Percentiles rank a stretch among this genome's conserved stretches.
phyloP scores from a whole-genome alignment of 2,329 filamentous ascomycete genomes.

The Rutstroemia sp. region DNA sequence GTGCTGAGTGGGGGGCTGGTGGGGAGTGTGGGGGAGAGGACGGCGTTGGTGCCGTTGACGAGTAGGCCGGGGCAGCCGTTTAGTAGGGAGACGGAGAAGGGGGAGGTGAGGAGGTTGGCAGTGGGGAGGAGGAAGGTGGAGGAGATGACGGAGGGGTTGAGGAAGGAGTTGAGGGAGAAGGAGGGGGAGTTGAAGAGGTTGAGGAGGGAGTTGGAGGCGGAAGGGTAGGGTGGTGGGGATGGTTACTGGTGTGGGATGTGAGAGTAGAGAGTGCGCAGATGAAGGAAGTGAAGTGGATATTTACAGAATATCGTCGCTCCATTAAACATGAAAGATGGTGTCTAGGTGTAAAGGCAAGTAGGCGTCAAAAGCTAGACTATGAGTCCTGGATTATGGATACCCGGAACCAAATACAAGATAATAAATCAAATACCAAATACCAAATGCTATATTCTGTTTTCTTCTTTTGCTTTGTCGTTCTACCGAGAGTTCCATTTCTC shows the following conservation, averaged over 20 bases:
- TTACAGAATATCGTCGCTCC: too few species aligned
- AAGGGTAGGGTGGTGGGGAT: slow-evolving; percentile 13
- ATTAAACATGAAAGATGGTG: background rate
- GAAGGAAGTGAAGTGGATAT: too few species aligned
- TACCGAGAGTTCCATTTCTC: too few species aligned
- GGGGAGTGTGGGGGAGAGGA: slow-evolving; percentile 48
- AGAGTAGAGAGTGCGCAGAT: background rate
- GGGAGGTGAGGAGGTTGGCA: slow-evolving; percentile 52
- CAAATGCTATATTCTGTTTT: too few species aligned
- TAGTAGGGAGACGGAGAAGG: slow-evolving; percentile 60
- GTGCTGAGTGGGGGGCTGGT: slow-evolving; percentile 33
- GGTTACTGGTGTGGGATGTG: too few species aligned
- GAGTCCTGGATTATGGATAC: too few species aligned
- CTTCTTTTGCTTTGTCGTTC: too few species aligned
- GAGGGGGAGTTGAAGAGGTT: slow-evolving; percentile 10
- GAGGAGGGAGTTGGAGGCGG: slow-evolving; percentile 20
- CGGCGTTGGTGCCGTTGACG: slow-evolving; percentile 65
- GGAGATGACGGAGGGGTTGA: slow-evolving; percentile 26
- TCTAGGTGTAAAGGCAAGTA: too few species aligned
- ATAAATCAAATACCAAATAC: too few species aligned
- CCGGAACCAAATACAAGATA: too few species aligned
- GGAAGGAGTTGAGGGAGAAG: background rate
- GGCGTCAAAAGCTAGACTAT: too few species aligned
- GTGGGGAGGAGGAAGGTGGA: slow-evolving; percentile 59
- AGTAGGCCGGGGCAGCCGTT: slow-evolving; percentile 65